Percentiles rank a stretch among this genome's conserved stretches.
Evolutionary conservation across 495 filamentous ascomycete genomes (phyloP).

Genomic region (Podospora fimiseda): DNA sequence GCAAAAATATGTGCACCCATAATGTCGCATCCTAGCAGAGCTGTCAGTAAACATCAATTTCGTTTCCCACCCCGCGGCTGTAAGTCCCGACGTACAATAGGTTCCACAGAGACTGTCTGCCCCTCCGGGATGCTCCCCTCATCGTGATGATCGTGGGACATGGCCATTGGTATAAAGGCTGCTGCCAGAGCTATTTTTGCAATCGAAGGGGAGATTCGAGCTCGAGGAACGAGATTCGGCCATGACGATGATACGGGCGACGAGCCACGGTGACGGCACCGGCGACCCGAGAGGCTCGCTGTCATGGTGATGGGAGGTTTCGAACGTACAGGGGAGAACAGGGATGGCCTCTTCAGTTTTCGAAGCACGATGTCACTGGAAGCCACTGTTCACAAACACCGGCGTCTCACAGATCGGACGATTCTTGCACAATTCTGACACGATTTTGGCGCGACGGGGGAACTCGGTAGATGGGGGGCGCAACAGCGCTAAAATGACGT

Average conservation of each 20-base stretch:
- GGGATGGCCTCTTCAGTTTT: background rate
- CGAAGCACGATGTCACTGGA: background rate
- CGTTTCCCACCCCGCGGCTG: slow-evolving; percentile 1
- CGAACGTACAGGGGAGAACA: slow-evolving; percentile 1
- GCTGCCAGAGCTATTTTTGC: slow-evolving; percentile 16
- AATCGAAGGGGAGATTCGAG: slow-evolving; percentile 9
- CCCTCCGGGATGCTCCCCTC: slow-evolving; percentile 70
- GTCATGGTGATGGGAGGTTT: slow-evolving; percentile 21
- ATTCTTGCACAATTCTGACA: background rate
- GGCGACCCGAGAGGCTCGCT: slow-evolving; percentile 1
- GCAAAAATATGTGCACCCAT: slow-evolving; percentile 92
- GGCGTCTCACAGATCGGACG: background rate
- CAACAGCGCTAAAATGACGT: no score
- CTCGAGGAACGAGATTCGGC: background rate
- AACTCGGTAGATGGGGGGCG: no score
- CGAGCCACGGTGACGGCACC: slow-evolving; percentile 2
- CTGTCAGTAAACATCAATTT: slow-evolving; percentile 12
- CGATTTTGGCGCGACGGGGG: slow-evolving; percentile 1
- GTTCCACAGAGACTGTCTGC: slow-evolving; percentile 66
- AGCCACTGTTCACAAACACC: background rate
- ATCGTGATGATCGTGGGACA: slow-evolving; percentile 66
- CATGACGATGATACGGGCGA: slow-evolving; percentile 3
- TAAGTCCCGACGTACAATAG: slow-evolving; percentile 59
- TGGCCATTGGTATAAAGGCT: slow-evolving; percentile 32
- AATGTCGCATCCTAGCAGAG: slow-evolving; percentile 63